Conservation (phyloP, 306 rosid genomes). For the Cucurbita moschata region DNA sequence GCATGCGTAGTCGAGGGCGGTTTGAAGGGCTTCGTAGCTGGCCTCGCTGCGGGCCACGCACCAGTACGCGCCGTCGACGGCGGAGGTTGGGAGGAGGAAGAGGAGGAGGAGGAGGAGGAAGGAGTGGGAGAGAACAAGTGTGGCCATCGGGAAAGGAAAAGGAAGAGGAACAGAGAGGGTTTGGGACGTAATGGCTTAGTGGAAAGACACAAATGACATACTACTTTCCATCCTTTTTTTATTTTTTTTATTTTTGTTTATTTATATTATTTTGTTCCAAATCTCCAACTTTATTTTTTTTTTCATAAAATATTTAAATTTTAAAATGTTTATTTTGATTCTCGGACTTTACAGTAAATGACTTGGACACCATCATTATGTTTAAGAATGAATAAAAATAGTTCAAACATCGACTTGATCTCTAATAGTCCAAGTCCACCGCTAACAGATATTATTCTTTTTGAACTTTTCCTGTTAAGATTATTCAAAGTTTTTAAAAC, state of each 20-base stretch:
- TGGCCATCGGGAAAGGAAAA: slow-evolving; percentile 1
- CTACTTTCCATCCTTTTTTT: slow-evolving; percentile 13
- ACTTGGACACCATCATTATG: too few relatives aligned
- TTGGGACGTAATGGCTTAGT: slow-evolving; percentile 9
- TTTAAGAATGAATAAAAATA: too few relatives aligned
- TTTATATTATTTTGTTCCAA: neutral
- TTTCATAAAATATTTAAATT: too few relatives aligned
- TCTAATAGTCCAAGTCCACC: too few relatives aligned
- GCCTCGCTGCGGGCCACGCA: slow-evolving; percentile 81
- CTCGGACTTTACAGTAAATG: too few relatives aligned
- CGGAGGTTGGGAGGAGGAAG: neutral
- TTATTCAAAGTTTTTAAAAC: too few relatives aligned
- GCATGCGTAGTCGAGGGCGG: slow-evolving; percentile 77
- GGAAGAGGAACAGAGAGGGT: slow-evolving; percentile 33
- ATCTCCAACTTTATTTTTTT: neutral
- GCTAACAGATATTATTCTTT: too few relatives aligned
- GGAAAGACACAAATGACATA: neutral
- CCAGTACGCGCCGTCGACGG: slow-evolving; percentile 32
- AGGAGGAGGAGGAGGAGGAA: neutral
- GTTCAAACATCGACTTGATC: too few relatives aligned
- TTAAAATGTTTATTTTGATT: too few relatives aligned
- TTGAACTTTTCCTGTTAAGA: fast-evolving
- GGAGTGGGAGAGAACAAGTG: neutral
- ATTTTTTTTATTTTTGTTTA: neutral
- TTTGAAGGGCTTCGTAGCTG: slow-evolving; percentile 28